Conservation (phyloP, 108 stramenopile species). For the Pinguiococcus pyrenoidosus region DNA sequence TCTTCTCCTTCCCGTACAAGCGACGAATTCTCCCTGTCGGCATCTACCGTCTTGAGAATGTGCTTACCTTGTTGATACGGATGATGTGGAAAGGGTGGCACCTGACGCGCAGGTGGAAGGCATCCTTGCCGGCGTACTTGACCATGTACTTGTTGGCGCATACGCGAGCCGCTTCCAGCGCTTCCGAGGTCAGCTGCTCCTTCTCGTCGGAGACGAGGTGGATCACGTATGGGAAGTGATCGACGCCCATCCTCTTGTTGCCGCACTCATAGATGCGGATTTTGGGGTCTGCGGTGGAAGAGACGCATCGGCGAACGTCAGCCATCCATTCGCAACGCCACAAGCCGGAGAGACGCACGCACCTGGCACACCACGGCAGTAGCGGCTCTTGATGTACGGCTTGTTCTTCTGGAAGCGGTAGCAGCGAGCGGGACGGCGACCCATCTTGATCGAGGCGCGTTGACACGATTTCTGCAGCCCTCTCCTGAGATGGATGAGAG, state of each 20-base stretch:
- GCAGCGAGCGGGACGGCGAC: conserved; percentile 44
- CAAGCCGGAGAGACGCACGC: too few relatives aligned
- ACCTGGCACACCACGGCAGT: conserved; percentile 97
- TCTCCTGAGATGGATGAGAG: too few relatives aligned
- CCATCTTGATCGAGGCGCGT: too few relatives aligned
- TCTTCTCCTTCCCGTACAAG: too few relatives aligned
- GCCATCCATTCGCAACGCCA: too few relatives aligned
- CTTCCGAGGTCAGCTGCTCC: conserved; percentile 97
- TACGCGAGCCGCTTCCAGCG: conserved; percentile 99
- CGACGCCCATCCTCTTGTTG: conserved; percentile 93
- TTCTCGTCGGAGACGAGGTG: conserved; percentile 99
- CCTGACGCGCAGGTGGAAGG: conserved; percentile 96
- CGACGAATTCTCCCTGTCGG: too few relatives aligned
- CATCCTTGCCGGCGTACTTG: conserved; percentile 96
- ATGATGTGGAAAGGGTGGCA: conserved; percentile 99
- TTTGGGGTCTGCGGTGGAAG: conserved; percentile 61
- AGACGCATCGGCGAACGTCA: not conserved
- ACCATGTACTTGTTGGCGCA: conserved; percentile 99
- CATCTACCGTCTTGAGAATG: too few relatives aligned
- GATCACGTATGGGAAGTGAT: conserved; percentile 96
- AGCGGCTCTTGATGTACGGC: conserved; percentile 99
- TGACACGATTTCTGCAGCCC: too few relatives aligned
- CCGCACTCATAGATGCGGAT: conserved; percentile 98
- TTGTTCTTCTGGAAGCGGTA: conserved; percentile 99
- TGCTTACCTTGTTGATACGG: conserved; percentile 98